These are phyloP conservation scores for Boletellus sp. DNA, from an alignment of 768 basidiomycete species.

Conservation along the genomic window DNA sequence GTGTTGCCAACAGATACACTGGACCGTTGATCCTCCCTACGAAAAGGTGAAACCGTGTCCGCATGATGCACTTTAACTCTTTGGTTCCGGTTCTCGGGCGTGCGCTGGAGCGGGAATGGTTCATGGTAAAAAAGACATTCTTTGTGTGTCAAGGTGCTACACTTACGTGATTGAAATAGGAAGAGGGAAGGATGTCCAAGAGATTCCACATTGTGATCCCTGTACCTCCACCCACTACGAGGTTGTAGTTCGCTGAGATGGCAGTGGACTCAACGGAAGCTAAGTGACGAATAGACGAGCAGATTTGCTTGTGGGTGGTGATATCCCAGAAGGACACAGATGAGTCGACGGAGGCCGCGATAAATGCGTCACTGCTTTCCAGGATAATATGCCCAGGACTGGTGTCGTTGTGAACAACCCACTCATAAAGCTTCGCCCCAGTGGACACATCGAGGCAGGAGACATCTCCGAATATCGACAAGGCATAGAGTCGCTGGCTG, in stretches of 20 bases:
- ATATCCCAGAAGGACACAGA: constrained; percentile 9
- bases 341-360: not conserved
- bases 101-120: too few relatives aligned
- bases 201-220: not conserved
- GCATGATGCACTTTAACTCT: too few relatives aligned
- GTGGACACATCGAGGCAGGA: not conserved
- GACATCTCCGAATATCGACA: constrained; percentile 1
- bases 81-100: too few relatives aligned
- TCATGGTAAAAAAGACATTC: too few relatives aligned
- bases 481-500: not conserved
- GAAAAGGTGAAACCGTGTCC: too few relatives aligned
- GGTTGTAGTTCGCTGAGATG: not conserved
- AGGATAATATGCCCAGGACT: not conserved
- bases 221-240: not conserved
- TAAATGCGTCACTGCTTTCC: not conserved
- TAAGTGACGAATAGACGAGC: not conserved
- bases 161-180: not conserved
- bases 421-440: not conserved
- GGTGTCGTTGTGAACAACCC: not conserved
- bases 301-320: not conserved
- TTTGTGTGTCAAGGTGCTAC: too few relatives aligned
- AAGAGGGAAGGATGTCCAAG: not conserved
- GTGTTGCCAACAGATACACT: too few relatives aligned
- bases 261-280: not conserved
- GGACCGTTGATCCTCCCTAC: too few relatives aligned